These are phyloP conservation scores for Alternaria burnsii DNA, from an alignment of 2,329 filamentous ascomycete species.

Conservation along the genomic window DNA sequence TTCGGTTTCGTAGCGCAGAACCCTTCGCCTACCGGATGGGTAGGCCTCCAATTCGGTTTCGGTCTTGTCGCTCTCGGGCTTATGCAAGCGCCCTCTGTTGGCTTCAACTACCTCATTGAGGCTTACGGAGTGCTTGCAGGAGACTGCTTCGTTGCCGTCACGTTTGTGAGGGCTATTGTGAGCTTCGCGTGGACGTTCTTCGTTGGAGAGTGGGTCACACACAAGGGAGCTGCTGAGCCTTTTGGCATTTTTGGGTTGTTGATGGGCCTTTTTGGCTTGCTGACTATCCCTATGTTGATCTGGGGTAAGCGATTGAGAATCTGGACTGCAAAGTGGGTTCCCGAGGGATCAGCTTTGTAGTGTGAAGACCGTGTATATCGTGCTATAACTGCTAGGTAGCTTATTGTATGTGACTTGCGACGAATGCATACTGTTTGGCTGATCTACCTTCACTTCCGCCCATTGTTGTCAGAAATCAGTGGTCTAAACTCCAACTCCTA, in stretches of 20 bases:
- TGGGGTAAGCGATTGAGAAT: conserved; percentile 55
- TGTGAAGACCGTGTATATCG: neutral
- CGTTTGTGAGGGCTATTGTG: conserved; percentile 59
- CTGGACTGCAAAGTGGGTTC: conserved; percentile 50
- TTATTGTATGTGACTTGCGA: too few relatives aligned
- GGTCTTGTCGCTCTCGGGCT: conserved; percentile 54
- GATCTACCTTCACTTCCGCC: neutral
- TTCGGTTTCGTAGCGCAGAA: conserved; percentile 55
- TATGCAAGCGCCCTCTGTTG: conserved; percentile 54
- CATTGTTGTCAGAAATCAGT: neutral
- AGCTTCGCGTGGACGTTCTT: conserved; percentile 66
- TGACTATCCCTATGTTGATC: conserved; percentile 50
- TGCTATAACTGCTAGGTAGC: neutral
- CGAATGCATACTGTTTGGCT: too few relatives aligned
- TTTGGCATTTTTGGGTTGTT: conserved; percentile 64
- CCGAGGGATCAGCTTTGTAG: conserved; percentile 26
- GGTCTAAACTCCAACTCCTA: neutral
- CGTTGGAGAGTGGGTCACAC: conserved; percentile 58
- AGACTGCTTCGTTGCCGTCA: conserved; percentile 65
- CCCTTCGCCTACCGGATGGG: conserved; percentile 48
- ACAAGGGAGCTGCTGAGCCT: conserved; percentile 56
- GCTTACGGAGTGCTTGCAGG: conserved; percentile 58
- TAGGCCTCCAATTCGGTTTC: conserved; percentile 51
- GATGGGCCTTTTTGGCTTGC: conserved; percentile 58
- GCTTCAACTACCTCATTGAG: conserved; percentile 61